Base-by-base conservation (phyloP, 2,329 filamentous ascomycete species). In the Karstenula rhodostoma region DNA sequence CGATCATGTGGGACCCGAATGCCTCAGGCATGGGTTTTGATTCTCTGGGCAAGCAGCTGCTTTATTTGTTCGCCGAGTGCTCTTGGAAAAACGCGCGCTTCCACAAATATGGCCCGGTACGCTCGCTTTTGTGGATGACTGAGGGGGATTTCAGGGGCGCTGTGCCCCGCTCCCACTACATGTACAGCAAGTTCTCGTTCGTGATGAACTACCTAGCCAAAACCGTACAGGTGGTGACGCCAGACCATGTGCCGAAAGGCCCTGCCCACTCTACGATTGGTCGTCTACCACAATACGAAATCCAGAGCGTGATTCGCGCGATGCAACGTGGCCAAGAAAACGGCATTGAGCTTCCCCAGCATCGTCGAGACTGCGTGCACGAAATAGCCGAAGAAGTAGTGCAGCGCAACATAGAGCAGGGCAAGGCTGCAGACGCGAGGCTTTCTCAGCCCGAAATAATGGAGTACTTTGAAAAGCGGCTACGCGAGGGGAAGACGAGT, bases 21-120 rank as follows among this genome's bases (percentile, higher is more conserved):
- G 6, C 89, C 83, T 65, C 79, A 79, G 69, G 79, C 52, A 56
- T 78, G 29, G 74, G 73, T 27, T 87, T 89, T 71, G 77, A 85
- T 33, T 88, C 87, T 66, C 74, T 90, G 60, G 83, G 83, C 53
- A 77, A 80, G 59, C 80, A 90, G 58, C 77, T 91, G 1, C 72
- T 89, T 1, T 84, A 87, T 70, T 87, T 91, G 71, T 84, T 92
- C 59, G 81, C 89, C 67, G 80, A 78, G 46, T 82, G 85, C 53
- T 86, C 91, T 57, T 83, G 87, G 62, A 79, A 82, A 2, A 82
- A 87, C 52, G 77, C 81, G 0, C 81, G 90, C 0, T 86, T 96
- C 67, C 90, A 97, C 68, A 82, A 83, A 29, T 94, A 93, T 73
- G 94, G 94, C 3, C 85, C 89, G 19, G 89, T 96, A 3, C 88